Percentiles rank a stretch among this genome's conserved stretches.
Evolutionary conservation across 192 early-diverging fungal genomes (phyloP).

Genomic region (Radiomyces spectabilis): DNA sequence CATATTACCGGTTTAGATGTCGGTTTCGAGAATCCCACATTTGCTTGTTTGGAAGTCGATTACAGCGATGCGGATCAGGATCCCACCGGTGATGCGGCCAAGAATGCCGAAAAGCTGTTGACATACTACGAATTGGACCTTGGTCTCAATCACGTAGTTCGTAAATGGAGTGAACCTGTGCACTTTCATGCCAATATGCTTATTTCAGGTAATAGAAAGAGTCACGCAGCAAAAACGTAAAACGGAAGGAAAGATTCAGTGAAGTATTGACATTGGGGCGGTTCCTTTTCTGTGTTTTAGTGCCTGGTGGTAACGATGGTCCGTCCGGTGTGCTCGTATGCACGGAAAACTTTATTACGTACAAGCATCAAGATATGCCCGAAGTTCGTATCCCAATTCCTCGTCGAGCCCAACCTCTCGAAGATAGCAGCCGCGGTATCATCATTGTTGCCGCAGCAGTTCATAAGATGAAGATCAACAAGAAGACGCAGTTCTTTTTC

Average conservation of each 20-base stretch:
- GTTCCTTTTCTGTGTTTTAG: conserved; percentile 22
- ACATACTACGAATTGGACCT: conserved; percentile 97
- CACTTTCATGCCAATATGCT: conserved; percentile 70
- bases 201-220: conserved; percentile 49
- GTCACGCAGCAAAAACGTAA: too few relatives aligned
- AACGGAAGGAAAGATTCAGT: too few relatives aligned
- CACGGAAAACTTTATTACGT: conserved; percentile 83
- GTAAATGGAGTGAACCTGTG: conserved; percentile 89
- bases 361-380: conserved; percentile 63
- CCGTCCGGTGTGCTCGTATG: conserved; percentile 97
- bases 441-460: conserved; percentile 81
- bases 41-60: conserved; percentile 87
- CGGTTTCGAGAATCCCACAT: conserved; percentile 97
- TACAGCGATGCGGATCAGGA: conserved; percentile 79
- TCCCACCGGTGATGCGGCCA: conserved; percentile 60
- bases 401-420: conserved; percentile 60
- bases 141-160: conserved; percentile 96
- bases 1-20: conserved; percentile 89
- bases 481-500: conserved; percentile 73
- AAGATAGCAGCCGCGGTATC: conserved; percentile 55
- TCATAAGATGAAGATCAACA: conserved; percentile 79
- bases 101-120: conserved; percentile 71
- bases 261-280: too few relatives aligned
- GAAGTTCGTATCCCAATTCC: conserved; percentile 75
- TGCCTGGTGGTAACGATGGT: conserved; percentile 86